Conservation (phyloP, 768 basidiomycete genomes). For the Hydnum rufescens region DNA sequence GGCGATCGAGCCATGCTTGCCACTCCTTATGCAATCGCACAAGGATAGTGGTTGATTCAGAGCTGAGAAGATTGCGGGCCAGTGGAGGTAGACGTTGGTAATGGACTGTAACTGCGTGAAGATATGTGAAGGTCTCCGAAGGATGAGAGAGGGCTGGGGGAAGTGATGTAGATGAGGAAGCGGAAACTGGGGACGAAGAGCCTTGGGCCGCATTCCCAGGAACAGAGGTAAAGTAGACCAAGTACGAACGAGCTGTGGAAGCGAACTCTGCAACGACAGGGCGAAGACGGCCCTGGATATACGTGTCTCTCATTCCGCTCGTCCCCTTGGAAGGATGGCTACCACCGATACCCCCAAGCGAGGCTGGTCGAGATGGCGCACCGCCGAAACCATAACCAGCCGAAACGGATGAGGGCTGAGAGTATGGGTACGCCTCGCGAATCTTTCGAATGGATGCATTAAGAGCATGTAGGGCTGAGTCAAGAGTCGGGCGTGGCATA, state of each 20-base stretch:
- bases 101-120: constrained; percentile 47
- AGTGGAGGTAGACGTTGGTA: constrained; percentile 48
- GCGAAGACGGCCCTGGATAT: constrained; percentile 52
- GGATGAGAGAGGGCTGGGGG: constrained; percentile 39
- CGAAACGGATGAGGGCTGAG: constrained; percentile 24
- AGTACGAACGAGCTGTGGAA: constrained; percentile 57
- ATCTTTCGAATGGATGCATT: constrained; percentile 50
- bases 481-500: constrained; percentile 69
- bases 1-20: constrained; percentile 51
- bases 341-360: constrained; percentile 14
- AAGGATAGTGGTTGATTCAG: constrained; percentile 39
- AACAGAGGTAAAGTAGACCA: constrained; percentile 57
- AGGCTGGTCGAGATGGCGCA: background rate
- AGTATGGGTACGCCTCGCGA: constrained; percentile 70
- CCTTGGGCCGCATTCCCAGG: constrained; percentile 16
- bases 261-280: constrained; percentile 62
- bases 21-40: constrained; percentile 55
- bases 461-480: constrained; percentile 49
- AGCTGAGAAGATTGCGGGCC: constrained; percentile 15
- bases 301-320: constrained; percentile 60
- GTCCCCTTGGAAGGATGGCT: background rate
- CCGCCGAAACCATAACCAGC: constrained; percentile 10
- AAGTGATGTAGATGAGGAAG: constrained; percentile 19
- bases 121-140: constrained; percentile 51
- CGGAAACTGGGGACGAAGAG: constrained; percentile 11